phyloP scores from a whole-genome alignment of 192 early-diverging fungal genomes.

The Ambispora gerdemannii region DNA sequence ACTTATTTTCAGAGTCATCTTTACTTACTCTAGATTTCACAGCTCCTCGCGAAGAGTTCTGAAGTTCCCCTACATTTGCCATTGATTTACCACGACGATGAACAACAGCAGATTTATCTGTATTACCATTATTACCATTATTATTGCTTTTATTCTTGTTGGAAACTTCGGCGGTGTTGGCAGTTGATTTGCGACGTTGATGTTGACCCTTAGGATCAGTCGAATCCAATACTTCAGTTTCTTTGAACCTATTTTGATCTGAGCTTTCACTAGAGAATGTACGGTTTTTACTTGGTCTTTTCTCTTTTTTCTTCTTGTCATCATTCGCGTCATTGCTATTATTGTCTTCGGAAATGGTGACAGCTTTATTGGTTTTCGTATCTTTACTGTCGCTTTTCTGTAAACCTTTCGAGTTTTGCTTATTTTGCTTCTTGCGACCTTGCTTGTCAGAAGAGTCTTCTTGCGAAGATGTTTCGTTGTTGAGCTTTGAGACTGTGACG shows the following conservation, averaged over 20 bases:
- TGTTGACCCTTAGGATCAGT: slow-evolving; percentile 17
- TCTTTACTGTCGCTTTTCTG: slow-evolving; percentile 14
- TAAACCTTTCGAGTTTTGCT: slow-evolving; percentile 15
- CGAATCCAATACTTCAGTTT: slow-evolving; percentile 3
- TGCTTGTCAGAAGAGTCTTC: slow-evolving; percentile 20
- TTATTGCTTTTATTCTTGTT: slow-evolving; percentile 25
- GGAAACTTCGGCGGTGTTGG: background rate
- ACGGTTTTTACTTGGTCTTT: slow-evolving; percentile 21
- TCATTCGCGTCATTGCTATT: slow-evolving; percentile 10
- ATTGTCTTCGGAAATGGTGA: background rate
- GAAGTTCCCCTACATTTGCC: slow-evolving; percentile 22
- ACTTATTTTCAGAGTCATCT: slow-evolving; percentile 34
- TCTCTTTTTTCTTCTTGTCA: slow-evolving; percentile 29
- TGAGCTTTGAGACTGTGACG: background rate
- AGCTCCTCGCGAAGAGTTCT: background rate
- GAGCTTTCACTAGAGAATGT: background rate
- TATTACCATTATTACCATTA: slow-evolving; percentile 15
- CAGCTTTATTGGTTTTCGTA: slow-evolving; percentile 3
- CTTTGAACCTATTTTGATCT: slow-evolving; percentile 11
- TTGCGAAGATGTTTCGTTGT: background rate
- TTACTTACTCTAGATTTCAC: slow-evolving; percentile 27
- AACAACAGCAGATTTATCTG: background rate
- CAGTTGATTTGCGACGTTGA: slow-evolving; percentile 27
- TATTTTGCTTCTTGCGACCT: slow-evolving; percentile 24
- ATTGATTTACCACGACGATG: slow-evolving; percentile 30